These are phyloP conservation scores for Ceratocystis papillata DNA, from an alignment of 2,329 filamentous ascomycete genomes.

Conservation along the genomic window DNA sequence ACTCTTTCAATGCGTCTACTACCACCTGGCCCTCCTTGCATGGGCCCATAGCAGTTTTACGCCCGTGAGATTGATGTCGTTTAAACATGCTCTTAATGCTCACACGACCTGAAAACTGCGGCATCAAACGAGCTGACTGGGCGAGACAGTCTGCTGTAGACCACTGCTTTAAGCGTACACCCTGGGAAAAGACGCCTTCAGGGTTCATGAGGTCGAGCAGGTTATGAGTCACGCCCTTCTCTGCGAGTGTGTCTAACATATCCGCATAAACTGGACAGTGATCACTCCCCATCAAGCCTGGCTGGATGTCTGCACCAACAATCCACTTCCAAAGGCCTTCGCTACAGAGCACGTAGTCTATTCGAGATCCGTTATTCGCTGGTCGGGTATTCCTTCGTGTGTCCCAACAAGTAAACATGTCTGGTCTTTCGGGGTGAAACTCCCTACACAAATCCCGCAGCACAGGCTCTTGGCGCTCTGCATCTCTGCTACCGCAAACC, in stretches of 20 bases:
- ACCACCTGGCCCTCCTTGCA: too few relatives aligned
- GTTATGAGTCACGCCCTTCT: conserved; percentile 39
- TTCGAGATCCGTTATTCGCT: conserved; percentile 82
- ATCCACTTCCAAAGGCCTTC: conserved; percentile 72
- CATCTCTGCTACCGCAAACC: background rate
- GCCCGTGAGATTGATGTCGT: background rate
- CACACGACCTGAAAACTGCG: conserved; percentile 73
- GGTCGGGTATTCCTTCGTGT: conserved; percentile 91
- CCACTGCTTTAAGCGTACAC: conserved; percentile 56
- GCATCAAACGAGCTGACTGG: conserved; percentile 70
- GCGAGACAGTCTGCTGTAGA: conserved; percentile 55
- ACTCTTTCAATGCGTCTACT: too few relatives aligned
- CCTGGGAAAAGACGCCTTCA: conserved; percentile 56
- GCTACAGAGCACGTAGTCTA: conserved; percentile 86
- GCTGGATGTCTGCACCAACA: conserved; percentile 71
- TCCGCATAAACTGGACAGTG: conserved; percentile 86
- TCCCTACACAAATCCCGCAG: conserved; percentile 75
- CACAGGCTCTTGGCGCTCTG: conserved; percentile 39
- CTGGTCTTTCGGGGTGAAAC: conserved; percentile 66
- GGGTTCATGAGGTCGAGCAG: conserved; percentile 71
- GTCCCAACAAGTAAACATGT: conserved; percentile 98
- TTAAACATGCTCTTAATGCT: conserved; percentile 92
- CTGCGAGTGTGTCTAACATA: conserved; percentile 52
- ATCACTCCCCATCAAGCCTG: conserved; percentile 87
- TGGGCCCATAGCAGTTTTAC: too few relatives aligned